Conservation (phyloP, 2,329 filamentous ascomycete genomes). For the Colletotrichum chrysophilum region DNA sequence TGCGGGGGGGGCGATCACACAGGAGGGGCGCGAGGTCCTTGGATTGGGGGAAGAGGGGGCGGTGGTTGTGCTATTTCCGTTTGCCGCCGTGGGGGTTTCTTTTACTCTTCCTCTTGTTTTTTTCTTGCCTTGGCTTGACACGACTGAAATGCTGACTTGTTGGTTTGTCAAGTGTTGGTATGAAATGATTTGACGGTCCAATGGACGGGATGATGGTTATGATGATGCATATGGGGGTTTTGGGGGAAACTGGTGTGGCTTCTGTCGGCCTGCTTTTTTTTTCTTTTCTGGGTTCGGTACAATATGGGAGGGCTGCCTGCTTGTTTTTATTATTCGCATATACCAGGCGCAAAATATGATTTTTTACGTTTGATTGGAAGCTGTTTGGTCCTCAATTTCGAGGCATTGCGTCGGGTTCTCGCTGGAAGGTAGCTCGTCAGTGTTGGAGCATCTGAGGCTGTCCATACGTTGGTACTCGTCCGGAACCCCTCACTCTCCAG, state of each 20-base stretch:
- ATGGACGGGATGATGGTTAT: not conserved
- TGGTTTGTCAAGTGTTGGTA: not conserved
- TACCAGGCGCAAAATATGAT: not conserved
- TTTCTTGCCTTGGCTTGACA: not conserved
- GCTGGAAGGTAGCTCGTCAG: not conserved
- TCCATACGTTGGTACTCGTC: not conserved
- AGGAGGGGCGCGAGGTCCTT: not conserved
- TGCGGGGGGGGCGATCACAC: not conserved
- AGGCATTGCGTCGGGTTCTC: not conserved
- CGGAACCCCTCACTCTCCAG: not conserved
- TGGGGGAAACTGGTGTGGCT: not conserved
- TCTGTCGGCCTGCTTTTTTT: not conserved
- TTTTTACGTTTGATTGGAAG: not conserved
- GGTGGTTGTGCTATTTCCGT: not conserved
- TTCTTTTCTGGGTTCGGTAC: not conserved
- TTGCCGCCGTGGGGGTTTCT: not conserved
- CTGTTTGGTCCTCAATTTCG: not conserved
- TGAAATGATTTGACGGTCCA: not conserved
- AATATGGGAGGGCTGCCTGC: not conserved
- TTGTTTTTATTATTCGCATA: not conserved
- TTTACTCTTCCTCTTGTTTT: not conserved
- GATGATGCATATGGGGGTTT: not conserved
- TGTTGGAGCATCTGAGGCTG: not conserved
- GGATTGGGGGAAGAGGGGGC: not conserved
- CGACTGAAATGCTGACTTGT: not conserved